A percentile compares a stretch with the other conserved stretches of the same genome.
These are phyloP conservation scores for Gynostemma pentaphyllum DNA, from an alignment of 306 rosid genomes.

Conservation along the genomic window DNA sequence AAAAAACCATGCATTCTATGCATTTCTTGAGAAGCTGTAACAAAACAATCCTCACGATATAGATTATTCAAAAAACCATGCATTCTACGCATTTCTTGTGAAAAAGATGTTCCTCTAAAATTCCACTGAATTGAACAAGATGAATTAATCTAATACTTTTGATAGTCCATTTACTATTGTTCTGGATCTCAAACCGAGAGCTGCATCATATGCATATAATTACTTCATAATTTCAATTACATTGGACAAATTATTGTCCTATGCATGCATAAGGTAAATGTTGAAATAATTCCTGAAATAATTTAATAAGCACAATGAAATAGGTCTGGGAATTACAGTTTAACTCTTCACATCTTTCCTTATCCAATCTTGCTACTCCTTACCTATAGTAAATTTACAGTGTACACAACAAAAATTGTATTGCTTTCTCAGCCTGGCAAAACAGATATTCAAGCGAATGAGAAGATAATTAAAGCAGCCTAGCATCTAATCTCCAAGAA, in stretches of 20 bases:
- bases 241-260: background rate
- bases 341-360: background rate
- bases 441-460: background rate
- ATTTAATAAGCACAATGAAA: background rate
- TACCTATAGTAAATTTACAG: too few species aligned
- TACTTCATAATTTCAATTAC: background rate
- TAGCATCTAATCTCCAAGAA: too few species aligned
- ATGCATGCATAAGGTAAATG: background rate
- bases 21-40: slow-evolving; percentile 29
- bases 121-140: background rate
- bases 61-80: background rate
- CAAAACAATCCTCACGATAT: slow-evolving; percentile 4
- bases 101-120: background rate
- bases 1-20: background rate
- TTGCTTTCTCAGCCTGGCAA: background rate
- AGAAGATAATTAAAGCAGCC: too few species aligned
- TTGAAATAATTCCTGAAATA: background rate
- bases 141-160: background rate
- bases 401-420: too few species aligned
- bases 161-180: background rate
- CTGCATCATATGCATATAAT: background rate
- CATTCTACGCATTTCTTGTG: background rate
- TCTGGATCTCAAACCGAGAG: background rate
- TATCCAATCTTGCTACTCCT: too few species aligned
- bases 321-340: background rate